Evolutionary conservation across 805 yeast species (phyloP), one percentile per base, ranked within the genome.

Genomic region (Cyberlindnera mrakii): DNA sequence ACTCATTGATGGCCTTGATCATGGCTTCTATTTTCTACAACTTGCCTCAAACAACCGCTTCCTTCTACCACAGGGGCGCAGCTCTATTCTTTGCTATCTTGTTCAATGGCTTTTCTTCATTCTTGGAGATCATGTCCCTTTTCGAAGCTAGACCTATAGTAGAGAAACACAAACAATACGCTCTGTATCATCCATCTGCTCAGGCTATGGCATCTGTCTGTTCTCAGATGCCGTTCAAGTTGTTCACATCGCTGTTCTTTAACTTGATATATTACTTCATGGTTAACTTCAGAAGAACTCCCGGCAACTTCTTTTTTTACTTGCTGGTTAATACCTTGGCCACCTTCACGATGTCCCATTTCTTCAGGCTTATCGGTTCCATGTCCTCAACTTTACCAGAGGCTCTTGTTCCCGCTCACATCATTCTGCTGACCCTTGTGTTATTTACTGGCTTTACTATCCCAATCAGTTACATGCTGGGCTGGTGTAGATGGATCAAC

Each of bases 401-500:
- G 51, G 78, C 84, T 9, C 72, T 78, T 76, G 75, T 79, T 5
- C 82, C 82, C 3, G 75, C 82, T 3, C 65, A 80, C 14, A 47
- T 77, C 19, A 46, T 78, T 42, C 58, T 79, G 44, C 61, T 74
- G 33, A 72, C 72, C 6, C 53, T 78, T 54, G 60, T 73, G n/a
- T 67, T 75, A 54, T 78, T 69, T 53, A 70, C 78, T 6, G 84
- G 84, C 30, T 79, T 78, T 63, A 77, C 72, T 18, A 64, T 78
- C 45, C 85, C 84, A 23, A 70, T 73, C 30, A 71, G 72, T 5
- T 58, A 68, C 38, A 77, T 79, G 77, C 67, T 70, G 50, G 79
- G 82, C 10, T 80, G 85, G 85, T 74, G 79, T 32, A 67, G 78
- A 51, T 80, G 84, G 84, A 77, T 80, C 48, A 74, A 75, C 58